Percentiles rank a stretch among this genome's conserved stretches.
These are phyloP conservation scores for Colletotrichum acutatum DNA, from an alignment of 2,329 filamentous ascomycete species.

Conservation along the genomic window DNA sequence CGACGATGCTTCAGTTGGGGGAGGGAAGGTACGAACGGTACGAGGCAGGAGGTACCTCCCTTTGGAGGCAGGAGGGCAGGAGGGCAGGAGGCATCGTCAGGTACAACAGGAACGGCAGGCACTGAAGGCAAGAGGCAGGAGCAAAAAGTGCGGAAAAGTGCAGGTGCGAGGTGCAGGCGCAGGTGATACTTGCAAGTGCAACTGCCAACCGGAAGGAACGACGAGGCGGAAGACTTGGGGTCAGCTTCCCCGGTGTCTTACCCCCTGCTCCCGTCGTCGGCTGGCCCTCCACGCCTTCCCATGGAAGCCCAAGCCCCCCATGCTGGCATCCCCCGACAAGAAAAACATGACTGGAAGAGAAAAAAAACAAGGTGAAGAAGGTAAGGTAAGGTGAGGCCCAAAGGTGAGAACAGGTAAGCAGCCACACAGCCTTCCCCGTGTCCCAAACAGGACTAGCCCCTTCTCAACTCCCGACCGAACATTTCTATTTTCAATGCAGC, in stretches of 20 bases:
- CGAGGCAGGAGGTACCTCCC: not conserved
- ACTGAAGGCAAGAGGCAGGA: not conserved
- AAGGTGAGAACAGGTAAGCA: constrained; percentile 4
- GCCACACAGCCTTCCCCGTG: constrained; percentile 2
- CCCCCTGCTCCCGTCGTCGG: not conserved
- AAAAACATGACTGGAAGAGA: too few species aligned
- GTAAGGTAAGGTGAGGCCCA: not conserved
- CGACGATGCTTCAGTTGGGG: constrained; percentile 17
- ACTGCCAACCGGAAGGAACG: not conserved
- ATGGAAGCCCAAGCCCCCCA: not conserved
- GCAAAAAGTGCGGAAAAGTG: not conserved
- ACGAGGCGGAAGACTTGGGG: not conserved
- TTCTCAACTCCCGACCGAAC: constrained; percentile 19
- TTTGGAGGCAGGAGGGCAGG: too few species aligned
- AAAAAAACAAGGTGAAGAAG: not conserved
- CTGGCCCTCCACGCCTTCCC: not conserved
- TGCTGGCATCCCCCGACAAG: not conserved
- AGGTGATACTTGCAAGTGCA: not conserved
- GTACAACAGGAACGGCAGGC: not conserved
- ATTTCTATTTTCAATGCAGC: constrained; percentile 26
- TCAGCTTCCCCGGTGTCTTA: constrained; percentile 7
- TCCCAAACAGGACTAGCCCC: constrained; percentile 11
- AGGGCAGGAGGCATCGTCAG: not conserved
- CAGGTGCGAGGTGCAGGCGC: not conserved
- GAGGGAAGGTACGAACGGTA: not conserved